Evolutionary conservation across 768 basidiomycete species (phyloP).

Genomic region (Pleurotus ostreatus): DNA sequence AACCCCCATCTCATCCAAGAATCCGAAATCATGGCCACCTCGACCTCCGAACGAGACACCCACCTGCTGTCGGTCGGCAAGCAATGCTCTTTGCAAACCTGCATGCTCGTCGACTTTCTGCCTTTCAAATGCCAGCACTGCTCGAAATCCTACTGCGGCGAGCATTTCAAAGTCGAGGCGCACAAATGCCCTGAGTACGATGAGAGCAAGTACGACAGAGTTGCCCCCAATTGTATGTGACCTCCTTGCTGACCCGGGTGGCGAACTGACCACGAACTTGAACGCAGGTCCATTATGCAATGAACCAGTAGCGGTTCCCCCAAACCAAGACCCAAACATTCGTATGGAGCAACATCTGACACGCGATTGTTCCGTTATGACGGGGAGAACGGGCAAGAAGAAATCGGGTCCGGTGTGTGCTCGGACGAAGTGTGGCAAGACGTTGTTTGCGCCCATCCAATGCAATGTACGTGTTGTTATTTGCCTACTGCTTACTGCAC

Average conservation of each 20-base stretch:
- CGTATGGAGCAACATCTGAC: constrained; percentile 76
- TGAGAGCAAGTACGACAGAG: constrained; percentile 62
- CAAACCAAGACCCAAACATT: constrained; percentile 75
- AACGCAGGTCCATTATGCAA: constrained; percentile 71
- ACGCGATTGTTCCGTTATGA: constrained; percentile 64
- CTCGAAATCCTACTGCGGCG: constrained; percentile 62
- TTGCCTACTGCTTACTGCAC: neutral
- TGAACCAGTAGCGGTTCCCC: constrained; percentile 68
- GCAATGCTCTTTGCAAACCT: constrained; percentile 65
- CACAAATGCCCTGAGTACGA: constrained; percentile 73
- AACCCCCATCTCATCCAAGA: neutral
- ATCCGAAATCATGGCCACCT: neutral
- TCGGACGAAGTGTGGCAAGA: constrained; percentile 62
- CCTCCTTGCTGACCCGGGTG: neutral
- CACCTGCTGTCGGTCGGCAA: constrained; percentile 64
- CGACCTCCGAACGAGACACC: constrained; percentile 35
- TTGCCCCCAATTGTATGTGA: constrained; percentile 72
- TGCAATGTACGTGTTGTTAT: constrained; percentile 57
- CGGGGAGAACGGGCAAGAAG: constrained; percentile 46
- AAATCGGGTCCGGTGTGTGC: constrained; percentile 57
- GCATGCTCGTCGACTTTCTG: constrained; percentile 76
- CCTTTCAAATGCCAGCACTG: constrained; percentile 89
- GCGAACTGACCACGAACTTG: neutral
- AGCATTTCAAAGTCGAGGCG: constrained; percentile 68
- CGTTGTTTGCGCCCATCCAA: constrained; percentile 67